phyloP scores from a whole-genome alignment of 192 early-diverging fungal genomes.

The Geosiphon pyriformis region DNA sequence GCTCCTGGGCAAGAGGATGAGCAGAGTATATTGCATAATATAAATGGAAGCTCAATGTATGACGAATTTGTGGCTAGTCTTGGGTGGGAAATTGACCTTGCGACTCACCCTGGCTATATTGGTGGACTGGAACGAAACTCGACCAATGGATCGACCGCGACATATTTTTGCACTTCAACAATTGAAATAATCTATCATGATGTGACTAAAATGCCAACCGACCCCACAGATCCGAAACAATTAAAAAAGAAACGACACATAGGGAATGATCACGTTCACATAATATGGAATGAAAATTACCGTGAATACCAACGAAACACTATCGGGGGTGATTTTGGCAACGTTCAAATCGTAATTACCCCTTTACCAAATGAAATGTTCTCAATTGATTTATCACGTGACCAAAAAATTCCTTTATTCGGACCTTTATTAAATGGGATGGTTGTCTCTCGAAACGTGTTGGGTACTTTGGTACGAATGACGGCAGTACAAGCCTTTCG shows the following conservation, averaged over 20 bases:
- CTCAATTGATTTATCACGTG: conserved; percentile 43
- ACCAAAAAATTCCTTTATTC: conserved; percentile 65
- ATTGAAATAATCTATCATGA: conserved; percentile 93
- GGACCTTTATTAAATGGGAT: conserved; percentile 80
- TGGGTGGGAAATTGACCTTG: conserved; percentile 90
- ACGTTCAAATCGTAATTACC: conserved; percentile 86
- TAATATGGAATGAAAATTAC: conserved; percentile 94
- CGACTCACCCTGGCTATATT: conserved; percentile 75
- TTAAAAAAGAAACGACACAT: conserved; percentile 98
- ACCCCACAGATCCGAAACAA: conserved; percentile 74
- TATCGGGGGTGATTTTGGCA: conserved; percentile 97
- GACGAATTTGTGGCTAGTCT: conserved; percentile 81
- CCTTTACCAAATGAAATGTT: conserved; percentile 69
- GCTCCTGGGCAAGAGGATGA: conserved; percentile 89
- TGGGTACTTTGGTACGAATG: conserved; percentile 73
- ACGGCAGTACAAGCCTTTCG: conserved; percentile 76
- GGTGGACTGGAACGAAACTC: conserved; percentile 81
- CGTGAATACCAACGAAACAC: conserved; percentile 82
- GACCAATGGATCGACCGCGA: conserved; percentile 68
- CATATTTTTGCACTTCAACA: conserved; percentile 80
- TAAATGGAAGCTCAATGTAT: conserved; percentile 65
- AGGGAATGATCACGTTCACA: conserved; percentile 98
- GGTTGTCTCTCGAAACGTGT: conserved; percentile 65
- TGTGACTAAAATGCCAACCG: conserved; percentile 79
- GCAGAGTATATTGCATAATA: conserved; percentile 76